Evolutionary conservation across 2,329 filamentous ascomycete species (phyloP), one percentile per base, ranked within the genome.

Genomic region (Ascosphaera aggregata): DNA sequence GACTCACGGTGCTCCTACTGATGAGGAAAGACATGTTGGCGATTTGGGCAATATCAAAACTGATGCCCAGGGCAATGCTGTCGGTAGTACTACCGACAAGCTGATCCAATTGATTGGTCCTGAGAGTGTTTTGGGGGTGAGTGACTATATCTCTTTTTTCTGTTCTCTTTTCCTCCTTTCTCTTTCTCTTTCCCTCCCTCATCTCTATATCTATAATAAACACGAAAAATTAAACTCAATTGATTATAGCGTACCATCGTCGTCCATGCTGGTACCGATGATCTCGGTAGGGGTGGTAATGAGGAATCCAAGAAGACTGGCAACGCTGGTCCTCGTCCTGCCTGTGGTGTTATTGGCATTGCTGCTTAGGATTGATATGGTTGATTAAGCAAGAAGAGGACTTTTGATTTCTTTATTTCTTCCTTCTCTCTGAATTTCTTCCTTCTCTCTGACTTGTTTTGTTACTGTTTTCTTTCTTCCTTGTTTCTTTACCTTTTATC

Each of bases 281-380:
- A 98, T 57, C 81, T 98, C 47, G 89, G 89, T 62, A 80, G 80
- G 70, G 84, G 84, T 54, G 80, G 65, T 51, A 76, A 80, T 65
- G 81, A 86, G 65, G 84, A 95, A 69, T 93, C 82, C 54, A 82
- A 91, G 69, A 94, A 91, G 77, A 98, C 89, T 48, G 89, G 89
- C 50, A 98, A 95, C 60, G 89, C 89, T 57, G 89, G 89, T 53
- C 61, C 66, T 51, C 81, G 89, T 57, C 89, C 89, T 57, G 89
- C 89, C 58, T 98, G 89, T 65, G 89, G 76, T 67, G 84, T 92
- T 57, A 92, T 92, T 59, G 82, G 82, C 51, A 89, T 92, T 65
- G 74, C 80, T 55, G 65, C 67, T 56, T 84, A 80, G 22, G 11
- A n/a, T n/a, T n/a, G n/a, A n/a, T n/a, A n/a, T n/a, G n/a, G n/a